Percentiles rank a stretch among this genome's conserved stretches.
These are phyloP conservation scores for Allium cepa DNA, from an alignment of 106 monocot species.

Conservation along the genomic window DNA sequence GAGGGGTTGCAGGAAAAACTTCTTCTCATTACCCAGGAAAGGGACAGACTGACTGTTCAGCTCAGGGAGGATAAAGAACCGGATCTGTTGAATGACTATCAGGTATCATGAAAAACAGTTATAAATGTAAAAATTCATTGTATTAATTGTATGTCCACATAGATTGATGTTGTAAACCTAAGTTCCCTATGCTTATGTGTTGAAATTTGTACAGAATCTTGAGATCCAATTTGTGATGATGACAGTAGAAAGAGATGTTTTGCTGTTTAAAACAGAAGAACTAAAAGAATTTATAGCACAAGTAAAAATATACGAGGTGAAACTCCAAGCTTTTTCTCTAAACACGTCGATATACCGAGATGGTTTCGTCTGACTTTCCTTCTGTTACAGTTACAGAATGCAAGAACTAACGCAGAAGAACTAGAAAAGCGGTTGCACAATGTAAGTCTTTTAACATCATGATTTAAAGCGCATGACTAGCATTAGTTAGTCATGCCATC, in stretches of 20 bases:
- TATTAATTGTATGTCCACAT: too few species aligned
- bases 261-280: slow-evolving; percentile 2
- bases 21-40: slow-evolving; percentile 9
- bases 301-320: not conserved
- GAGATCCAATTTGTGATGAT: slow-evolving; percentile 11
- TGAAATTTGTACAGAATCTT: slow-evolving; percentile 9
- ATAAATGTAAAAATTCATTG: too few species aligned
- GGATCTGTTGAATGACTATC: slow-evolving; percentile 4
- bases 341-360: too few species aligned
- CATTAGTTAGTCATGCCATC: too few species aligned
- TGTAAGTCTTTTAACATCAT: too few species aligned
- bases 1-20: slow-evolving; percentile 12
- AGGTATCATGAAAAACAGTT: slow-evolving; percentile 2
- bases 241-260: slow-evolving; percentile 9
- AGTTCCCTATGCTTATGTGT: not conserved
- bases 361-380: too few species aligned
- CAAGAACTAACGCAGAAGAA: too few species aligned
- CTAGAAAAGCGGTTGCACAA: too few species aligned
- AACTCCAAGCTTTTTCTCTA: not conserved
- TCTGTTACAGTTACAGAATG: too few species aligned
- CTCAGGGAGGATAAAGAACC: slow-evolving; percentile 1
- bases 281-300: not conserved
- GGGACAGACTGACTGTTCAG: slow-evolving; percentile 7
- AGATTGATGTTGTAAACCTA: not conserved
- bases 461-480: too few species aligned